Conservation (phyloP, 129 eudicot genomes). For the Lactuca sativa region DNA sequence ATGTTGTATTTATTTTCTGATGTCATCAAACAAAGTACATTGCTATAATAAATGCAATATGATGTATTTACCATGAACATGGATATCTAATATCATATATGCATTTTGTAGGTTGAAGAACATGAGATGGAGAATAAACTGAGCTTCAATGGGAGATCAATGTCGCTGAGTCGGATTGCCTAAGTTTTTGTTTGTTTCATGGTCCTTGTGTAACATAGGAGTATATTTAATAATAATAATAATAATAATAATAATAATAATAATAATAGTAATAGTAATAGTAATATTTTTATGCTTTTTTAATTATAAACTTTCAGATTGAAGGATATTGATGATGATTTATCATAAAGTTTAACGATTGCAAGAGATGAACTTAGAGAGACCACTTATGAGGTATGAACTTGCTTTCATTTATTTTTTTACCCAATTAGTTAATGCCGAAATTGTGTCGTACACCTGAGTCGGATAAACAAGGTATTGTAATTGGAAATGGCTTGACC, state of each 20-base stretch:
- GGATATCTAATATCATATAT: conserved; percentile 5
- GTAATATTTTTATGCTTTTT: conserved; percentile 14
- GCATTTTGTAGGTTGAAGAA: conserved; percentile 71
- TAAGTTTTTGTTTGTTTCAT: conserved; percentile 40
- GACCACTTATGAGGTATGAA: conserved; percentile 48
- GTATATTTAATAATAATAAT: not conserved
- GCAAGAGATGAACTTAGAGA: conserved; percentile 43
- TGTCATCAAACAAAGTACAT: too few relatives aligned
- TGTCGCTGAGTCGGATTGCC: conserved; percentile 41
- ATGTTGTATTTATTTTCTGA: too few relatives aligned
- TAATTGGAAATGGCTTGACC: too few relatives aligned
- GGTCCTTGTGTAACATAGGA: not conserved
- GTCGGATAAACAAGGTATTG: too few relatives aligned
- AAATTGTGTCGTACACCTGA: not conserved
- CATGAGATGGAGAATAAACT: conserved; percentile 66
- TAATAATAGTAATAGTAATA: too few relatives aligned
- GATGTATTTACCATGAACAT: not conserved
- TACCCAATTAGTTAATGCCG: conserved; percentile 23
- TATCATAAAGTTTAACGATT: conserved; percentile 38
- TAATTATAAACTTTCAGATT: conserved; percentile 43
- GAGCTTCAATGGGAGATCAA: conserved; percentile 57
- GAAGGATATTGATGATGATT: conserved; percentile 51
- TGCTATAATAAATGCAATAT: too few relatives aligned
- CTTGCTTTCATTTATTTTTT: conserved; percentile 4
- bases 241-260: not conserved